phyloP scores from a whole-genome alignment of 2,329 filamentous ascomycete species.

The Ophiosphaerella herpotricha region DNA sequence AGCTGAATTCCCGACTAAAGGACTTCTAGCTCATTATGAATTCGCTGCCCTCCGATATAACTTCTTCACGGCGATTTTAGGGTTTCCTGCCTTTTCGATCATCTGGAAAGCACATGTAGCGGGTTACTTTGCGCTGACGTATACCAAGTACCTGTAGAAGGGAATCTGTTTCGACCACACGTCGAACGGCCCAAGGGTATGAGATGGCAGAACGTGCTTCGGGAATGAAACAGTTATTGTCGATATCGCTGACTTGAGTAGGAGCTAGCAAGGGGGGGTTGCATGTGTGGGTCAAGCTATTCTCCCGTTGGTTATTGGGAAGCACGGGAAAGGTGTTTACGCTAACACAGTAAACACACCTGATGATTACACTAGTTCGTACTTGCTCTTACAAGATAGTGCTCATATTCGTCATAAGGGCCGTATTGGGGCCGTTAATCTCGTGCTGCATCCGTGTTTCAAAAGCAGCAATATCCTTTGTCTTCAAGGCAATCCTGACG shows the following conservation, averaged over 20 bases:
- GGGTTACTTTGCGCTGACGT: not conserved
- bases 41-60: not conserved
- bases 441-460: slow-evolving; percentile 13
- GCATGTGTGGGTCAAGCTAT: no score
- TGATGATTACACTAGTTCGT: not conserved
- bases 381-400: slow-evolving; percentile 10
- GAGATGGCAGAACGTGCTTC: no score
- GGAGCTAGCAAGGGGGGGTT: no score
- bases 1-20: slow-evolving; percentile 5
- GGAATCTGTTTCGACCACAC: no score
- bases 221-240: no score
- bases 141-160: not conserved
- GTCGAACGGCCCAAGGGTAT: no score
- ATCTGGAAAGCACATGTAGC: not conserved
- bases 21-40: not conserved
- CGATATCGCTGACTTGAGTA: no score
- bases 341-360: not conserved
- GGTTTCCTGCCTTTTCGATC: not conserved
- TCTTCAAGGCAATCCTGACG: slow-evolving; percentile 9
- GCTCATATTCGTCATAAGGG: slow-evolving; percentile 6
- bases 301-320: not conserved
- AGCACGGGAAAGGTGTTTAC: not conserved
- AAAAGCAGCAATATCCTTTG: slow-evolving; percentile 11
- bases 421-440: slow-evolving; percentile 4
- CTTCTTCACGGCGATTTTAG: not conserved